Evolutionary conservation across 2,329 filamentous ascomycete genomes (phyloP).

Genomic region (Nannizziopsis arthrosporioides): DNA sequence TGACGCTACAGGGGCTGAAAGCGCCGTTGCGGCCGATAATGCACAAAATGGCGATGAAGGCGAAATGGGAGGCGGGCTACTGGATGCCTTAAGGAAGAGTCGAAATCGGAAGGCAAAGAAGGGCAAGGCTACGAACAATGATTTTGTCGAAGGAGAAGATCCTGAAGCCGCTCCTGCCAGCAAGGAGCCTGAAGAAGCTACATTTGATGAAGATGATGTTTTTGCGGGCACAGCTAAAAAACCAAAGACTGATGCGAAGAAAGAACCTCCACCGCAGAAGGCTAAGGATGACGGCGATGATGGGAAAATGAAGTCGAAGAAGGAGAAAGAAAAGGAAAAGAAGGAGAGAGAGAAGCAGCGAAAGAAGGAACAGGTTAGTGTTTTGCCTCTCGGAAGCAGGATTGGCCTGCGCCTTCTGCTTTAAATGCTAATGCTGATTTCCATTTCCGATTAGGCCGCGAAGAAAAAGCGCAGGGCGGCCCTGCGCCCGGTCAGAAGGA

Average conservation of each 20-base stretch:
- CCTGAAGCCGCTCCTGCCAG: conserved; percentile 46
- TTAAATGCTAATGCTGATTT: neutral
- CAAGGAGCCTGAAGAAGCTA: conserved; percentile 72
- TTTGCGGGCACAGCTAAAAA: conserved; percentile 55
- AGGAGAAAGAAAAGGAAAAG: conserved; percentile 95
- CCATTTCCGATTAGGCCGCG: conserved; percentile 46
- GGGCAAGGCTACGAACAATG: conserved; percentile 59
- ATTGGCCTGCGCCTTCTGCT: neutral
- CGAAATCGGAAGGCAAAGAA: conserved; percentile 86
- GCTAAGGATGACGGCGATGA: conserved; percentile 43
- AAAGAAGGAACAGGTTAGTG: conserved; percentile 84
- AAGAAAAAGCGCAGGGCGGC: conserved; percentile 61
- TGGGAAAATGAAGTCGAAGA: conserved; percentile 79
- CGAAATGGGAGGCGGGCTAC: conserved; percentile 53
- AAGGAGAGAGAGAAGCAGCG: conserved; percentile 97
- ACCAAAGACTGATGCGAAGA: conserved; percentile 43
- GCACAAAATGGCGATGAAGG: conserved; percentile 45
- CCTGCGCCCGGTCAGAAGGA: conserved; percentile 41
- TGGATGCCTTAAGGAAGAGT: conserved; percentile 71
- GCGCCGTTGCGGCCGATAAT: conserved; percentile 34
- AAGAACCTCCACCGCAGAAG: conserved; percentile 40
- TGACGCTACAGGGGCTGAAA: conserved; percentile 33
- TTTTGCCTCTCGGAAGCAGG: neutral
- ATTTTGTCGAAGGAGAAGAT: conserved; percentile 60
- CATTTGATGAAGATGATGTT: conserved; percentile 70